A percentile compares a stretch with the other conserved stretches of the same genome.
Evolutionary conservation across 2,329 filamentous ascomycete genomes (phyloP).

Genomic region (Talaromyces sp.): DNA sequence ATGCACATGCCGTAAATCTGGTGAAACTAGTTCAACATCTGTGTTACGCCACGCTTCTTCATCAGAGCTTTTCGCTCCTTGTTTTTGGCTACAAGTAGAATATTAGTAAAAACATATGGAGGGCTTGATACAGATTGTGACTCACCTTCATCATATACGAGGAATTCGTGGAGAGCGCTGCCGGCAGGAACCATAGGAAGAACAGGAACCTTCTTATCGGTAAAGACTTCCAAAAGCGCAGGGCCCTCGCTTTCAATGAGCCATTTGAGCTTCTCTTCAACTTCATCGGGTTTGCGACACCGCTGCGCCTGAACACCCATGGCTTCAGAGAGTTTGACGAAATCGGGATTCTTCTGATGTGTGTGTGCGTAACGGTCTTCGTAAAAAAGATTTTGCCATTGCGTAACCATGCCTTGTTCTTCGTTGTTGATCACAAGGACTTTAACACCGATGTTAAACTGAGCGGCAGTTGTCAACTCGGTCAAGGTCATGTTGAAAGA

Average conservation of each 20-base stretch:
- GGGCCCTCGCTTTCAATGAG: conserved; percentile 87
- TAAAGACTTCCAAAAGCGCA: conserved; percentile 85
- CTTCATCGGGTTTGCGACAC: conserved; percentile 69
- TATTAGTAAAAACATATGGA: conserved; percentile 25
- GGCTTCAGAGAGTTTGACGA: conserved; percentile 85
- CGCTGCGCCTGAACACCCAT: conserved; percentile 80
- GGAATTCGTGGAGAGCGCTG: conserved; percentile 83
- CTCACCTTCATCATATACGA: conserved; percentile 78
- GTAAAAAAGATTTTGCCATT: conserved; percentile 98
- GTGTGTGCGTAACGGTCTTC: conserved; percentile 89
- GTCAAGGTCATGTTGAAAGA: conserved; percentile 99
- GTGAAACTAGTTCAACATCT: conserved; percentile 8
- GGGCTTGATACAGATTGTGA: conserved; percentile 8
- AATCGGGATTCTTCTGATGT: conserved; percentile 92
- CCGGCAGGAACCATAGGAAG: conserved; percentile 94
- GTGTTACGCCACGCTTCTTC: conserved; percentile 52
- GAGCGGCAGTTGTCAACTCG: conserved; percentile 84
- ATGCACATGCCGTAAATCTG: background rate
- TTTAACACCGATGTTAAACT: conserved; percentile 97
- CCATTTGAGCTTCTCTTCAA: conserved; percentile 77
- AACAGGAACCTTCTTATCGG: conserved; percentile 77
- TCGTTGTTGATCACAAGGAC: conserved; percentile 94
- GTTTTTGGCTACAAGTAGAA: conserved; percentile 56
- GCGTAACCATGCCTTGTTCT: conserved; percentile 97
- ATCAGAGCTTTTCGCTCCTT: conserved; percentile 64